phyloP scores from a whole-genome alignment of 495 filamentous ascomycete genomes.

The Glarea lozoyensis region DNA sequence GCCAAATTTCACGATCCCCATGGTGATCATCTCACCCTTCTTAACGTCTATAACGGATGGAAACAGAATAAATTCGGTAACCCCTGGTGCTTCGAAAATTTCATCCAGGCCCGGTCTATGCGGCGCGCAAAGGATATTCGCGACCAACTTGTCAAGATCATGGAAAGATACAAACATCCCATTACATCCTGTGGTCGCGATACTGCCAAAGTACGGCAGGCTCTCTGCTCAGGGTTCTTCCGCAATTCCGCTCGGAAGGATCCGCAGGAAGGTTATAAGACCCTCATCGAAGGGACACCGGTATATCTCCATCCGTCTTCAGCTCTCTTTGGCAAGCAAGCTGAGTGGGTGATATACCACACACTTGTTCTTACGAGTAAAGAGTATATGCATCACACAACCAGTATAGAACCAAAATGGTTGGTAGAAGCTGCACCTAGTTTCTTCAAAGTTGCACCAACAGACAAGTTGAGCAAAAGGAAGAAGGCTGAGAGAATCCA shows the following conservation, averaged over 20 bases:
- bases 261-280: slow-evolving; percentile 94
- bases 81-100: slow-evolving; percentile 97
- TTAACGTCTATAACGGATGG: slow-evolving; percentile 97
- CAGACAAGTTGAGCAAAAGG: slow-evolving; percentile 77
- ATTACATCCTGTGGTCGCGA: slow-evolving; percentile 79
- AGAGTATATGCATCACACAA: slow-evolving; percentile 96
- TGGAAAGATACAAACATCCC: slow-evolving; percentile 76
- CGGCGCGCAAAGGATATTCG: slow-evolving; percentile 84
- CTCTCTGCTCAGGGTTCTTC: slow-evolving; percentile 91
- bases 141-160: slow-evolving; percentile 84
- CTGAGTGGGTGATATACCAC: slow-evolving; percentile 93
- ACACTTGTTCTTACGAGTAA: slow-evolving; percentile 83
- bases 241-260: slow-evolving; percentile 92
- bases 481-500: slow-evolving; percentile 93
- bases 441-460: slow-evolving; percentile 96
- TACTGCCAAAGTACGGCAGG: slow-evolving; percentile 81
- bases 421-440: slow-evolving; percentile 88
- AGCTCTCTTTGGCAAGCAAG: slow-evolving; percentile 88
- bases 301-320: slow-evolving; percentile 89
- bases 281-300: slow-evolving; percentile 85
- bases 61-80: slow-evolving; percentile 70
- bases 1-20: slow-evolving; percentile 92
- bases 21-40: slow-evolving; percentile 86
- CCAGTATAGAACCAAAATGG: slow-evolving; percentile 87
- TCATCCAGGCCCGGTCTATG: slow-evolving; percentile 87